Evolutionary conservation across 2,329 filamentous ascomycete species (phyloP).

Genomic region (Dryadomyces sulphureus): DNA sequence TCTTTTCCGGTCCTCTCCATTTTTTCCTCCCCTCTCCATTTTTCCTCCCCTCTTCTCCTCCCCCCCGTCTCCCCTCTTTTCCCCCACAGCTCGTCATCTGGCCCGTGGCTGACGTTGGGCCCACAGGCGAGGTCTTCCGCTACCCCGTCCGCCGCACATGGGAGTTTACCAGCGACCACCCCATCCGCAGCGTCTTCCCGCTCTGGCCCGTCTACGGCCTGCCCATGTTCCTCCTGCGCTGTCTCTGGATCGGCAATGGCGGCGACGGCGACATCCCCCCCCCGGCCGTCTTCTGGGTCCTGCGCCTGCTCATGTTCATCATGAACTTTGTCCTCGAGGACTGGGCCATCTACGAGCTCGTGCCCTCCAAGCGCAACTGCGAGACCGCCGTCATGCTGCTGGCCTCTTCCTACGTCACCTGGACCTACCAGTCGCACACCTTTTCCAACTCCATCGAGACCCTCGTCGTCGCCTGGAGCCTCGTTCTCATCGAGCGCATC

Average conservation of each 20-base stretch:
- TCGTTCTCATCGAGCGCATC: conserved; percentile 84
- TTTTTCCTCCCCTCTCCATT: not conserved
- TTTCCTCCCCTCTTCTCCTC: not conserved
- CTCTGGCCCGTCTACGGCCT: conserved; percentile 91
- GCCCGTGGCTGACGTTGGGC: not conserved
- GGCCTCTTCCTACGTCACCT: conserved; percentile 94
- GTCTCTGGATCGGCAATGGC: conserved; percentile 80
- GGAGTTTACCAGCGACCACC: conserved; percentile 83
- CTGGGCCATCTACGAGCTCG: conserved; percentile 89
- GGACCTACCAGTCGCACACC: conserved; percentile 96
- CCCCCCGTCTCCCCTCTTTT: not conserved
- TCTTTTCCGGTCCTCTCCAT: too few species aligned
- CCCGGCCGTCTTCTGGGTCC: conserved; percentile 75
- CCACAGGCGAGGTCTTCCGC: conserved; percentile 72
- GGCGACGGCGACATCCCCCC: conserved; percentile 64
- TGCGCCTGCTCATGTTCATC: conserved; percentile 83
- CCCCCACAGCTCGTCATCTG: not conserved
- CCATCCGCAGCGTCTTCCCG: conserved; percentile 91
- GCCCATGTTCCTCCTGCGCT: conserved; percentile 83
- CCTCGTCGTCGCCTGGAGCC: conserved; percentile 77
- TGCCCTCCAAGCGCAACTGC: conserved; percentile 58
- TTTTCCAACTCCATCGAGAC: conserved; percentile 98
- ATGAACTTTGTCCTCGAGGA: conserved; percentile 94
- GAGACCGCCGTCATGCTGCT: conserved; percentile 67
- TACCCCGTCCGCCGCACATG: conserved; percentile 84